A percentile compares a stretch with the other conserved stretches of the same genome.
These are phyloP conservation scores for Melampsora americana DNA, from an alignment of 1,284 basidiomycete genomes.

Conservation along the genomic window DNA sequence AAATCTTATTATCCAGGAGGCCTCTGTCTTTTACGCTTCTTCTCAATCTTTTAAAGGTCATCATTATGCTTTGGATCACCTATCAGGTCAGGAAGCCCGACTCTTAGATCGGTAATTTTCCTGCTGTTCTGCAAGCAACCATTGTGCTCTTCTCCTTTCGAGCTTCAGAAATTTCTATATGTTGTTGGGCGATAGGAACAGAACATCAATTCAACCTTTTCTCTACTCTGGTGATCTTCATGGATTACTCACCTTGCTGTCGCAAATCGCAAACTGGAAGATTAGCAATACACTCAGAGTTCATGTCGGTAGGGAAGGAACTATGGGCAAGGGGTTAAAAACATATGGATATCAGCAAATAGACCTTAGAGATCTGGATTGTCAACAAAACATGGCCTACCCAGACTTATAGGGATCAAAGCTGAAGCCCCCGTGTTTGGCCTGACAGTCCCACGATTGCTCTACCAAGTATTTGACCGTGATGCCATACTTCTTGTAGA, in stretches of 20 bases:
- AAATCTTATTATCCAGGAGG: no score
- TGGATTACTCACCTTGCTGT: slow-evolving; percentile 26
- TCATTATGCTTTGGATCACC: no score
- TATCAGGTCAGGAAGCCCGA: no score
- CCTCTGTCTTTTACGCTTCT: no score
- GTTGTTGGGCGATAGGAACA: not conserved
- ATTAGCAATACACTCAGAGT: slow-evolving; percentile 27
- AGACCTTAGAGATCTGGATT: no score
- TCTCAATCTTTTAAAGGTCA: no score
- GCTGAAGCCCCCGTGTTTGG: slow-evolving; percentile 6
- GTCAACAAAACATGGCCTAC: slow-evolving; percentile 2
- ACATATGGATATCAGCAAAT: not conserved
- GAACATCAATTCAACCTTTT: not conserved
- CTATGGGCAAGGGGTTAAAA: not conserved
- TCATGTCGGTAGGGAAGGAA: slow-evolving; percentile 18
- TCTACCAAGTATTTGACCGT: slow-evolving; percentile 27
- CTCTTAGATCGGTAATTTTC: slow-evolving; percentile 35
- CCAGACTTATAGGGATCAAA: slow-evolving; percentile 40
- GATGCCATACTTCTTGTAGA: slow-evolving; percentile 34
- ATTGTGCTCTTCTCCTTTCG: slow-evolving; percentile 28
- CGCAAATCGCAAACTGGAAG: slow-evolving; percentile 37
- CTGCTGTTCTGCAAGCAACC: slow-evolving; percentile 16
- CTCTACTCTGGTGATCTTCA: not conserved
- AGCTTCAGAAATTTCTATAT: slow-evolving; percentile 17
- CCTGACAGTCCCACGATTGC: slow-evolving; percentile 32